Evolutionary conservation across 2,329 filamentous ascomycete species (phyloP), one percentile per base, ranked within the genome.

Genomic region (Aspergillus quadrilineatus): DNA sequence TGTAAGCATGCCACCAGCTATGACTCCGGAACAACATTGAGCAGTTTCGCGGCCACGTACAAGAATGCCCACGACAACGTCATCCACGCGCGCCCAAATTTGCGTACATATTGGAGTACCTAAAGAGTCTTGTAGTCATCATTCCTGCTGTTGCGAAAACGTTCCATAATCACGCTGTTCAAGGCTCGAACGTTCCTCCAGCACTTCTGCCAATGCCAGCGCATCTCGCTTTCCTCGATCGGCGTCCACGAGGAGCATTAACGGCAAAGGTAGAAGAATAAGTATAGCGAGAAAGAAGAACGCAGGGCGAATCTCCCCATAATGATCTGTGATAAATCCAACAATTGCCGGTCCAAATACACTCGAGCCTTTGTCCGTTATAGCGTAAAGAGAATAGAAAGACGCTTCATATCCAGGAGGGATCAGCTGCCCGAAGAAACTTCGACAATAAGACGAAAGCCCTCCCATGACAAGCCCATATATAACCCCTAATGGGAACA

Each of bases 381-480:
- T 97, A 36, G 94, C 94, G 70, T 97, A 99, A 1, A 99, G 80
- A 0, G 93, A 92, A 70, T 96, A 99, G 70, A 99, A 99, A 0
- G 93, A 92, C 0, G 94, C 92, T 75, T 99, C 94, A 30, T 89
- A 95, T 4, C 94, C 94, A 0, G 91, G 90, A 1, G 94, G 94
- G 54, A 99, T 96, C 55, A 99, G 81, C 73, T 97, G 92, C 39
- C 92, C 92, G 69, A 90, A 99, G 4, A 99, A 81, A 59, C 90
- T 92, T 42, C 94, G 88, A 70, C 94, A 97, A 74, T 97, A 97
- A 26, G 89, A 89, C 56, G 89, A 91, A 41, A 99, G 77, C 0
- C 94, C 94, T n/a, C 94, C 94, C 30, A 97, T 85, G 1, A 97
- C 92, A 49, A 99, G 85, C 0, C 94, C 94, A 72, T 97, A 97